Percentiles rank a stretch among this genome's conserved stretches.
These are phyloP conservation scores for Cymbopogon citratus DNA, from an alignment of 176 grass and related monocot genomes.

Conservation along the genomic window DNA sequence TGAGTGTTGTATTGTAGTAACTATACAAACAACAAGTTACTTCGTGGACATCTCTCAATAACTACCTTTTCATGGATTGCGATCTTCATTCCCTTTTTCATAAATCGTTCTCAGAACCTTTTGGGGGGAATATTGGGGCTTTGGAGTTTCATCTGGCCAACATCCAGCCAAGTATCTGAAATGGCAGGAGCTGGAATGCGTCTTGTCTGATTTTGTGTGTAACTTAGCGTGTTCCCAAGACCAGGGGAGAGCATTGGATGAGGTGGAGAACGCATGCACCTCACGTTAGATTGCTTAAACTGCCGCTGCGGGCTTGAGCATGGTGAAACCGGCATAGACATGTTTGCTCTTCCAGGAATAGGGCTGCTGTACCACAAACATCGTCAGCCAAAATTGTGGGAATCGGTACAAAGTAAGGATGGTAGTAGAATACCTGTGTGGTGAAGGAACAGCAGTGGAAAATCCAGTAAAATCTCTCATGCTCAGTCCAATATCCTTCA, in stretches of 20 bases:
- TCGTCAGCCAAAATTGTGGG: slow-evolving; percentile 6
- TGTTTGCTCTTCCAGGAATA: slow-evolving; percentile 49
- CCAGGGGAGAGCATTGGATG: slow-evolving; percentile 43
- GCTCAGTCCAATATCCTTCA: slow-evolving; percentile 52
- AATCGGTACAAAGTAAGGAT: not conserved
- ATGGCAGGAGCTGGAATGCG: slow-evolving; percentile 1
- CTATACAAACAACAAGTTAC: not conserved
- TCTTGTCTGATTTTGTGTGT: slow-evolving; percentile 39
- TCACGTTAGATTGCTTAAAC: slow-evolving; percentile 65
- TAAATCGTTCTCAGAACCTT: slow-evolving; percentile 39
- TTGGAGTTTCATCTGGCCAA: slow-evolving; percentile 36
- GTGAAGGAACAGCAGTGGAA: slow-evolving; percentile 47
- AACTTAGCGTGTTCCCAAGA: slow-evolving; percentile 30
- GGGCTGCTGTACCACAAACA: slow-evolving; percentile 32
- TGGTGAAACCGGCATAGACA: slow-evolving; percentile 80
- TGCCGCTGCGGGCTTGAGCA: slow-evolving; percentile 73
- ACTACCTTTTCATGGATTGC: not conserved
- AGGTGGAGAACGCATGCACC: slow-evolving; percentile 75
- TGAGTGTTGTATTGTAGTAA: not conserved
- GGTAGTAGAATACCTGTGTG: slow-evolving; percentile 40
- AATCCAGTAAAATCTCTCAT: slow-evolving; percentile 37
- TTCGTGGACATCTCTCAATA: slow-evolving; percentile 6
- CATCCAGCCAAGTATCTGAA: slow-evolving; percentile 53
- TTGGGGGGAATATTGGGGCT: slow-evolving; percentile 66
- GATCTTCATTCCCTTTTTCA: not conserved